Conservation (phyloP, 768 basidiomycete species). For the Mycena kentingensis region DNA sequence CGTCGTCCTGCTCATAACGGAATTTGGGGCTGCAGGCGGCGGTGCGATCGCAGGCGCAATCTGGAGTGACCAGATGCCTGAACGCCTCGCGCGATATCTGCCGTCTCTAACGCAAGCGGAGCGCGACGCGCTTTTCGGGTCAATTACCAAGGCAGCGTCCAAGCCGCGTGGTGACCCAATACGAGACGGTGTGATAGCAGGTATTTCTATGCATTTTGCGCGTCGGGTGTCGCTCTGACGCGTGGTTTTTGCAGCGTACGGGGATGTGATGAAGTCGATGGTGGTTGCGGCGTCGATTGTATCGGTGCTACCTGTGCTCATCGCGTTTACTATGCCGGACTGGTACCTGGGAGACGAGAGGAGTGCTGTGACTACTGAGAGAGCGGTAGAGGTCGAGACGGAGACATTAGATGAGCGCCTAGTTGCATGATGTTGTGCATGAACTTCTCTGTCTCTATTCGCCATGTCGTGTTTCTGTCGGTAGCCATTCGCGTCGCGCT, state of each 20-base stretch:
- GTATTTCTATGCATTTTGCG: slow-evolving; percentile 35
- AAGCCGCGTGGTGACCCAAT: slow-evolving; percentile 56
- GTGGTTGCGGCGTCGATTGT: slow-evolving; percentile 54
- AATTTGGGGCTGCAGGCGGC: slow-evolving; percentile 69
- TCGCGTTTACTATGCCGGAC: slow-evolving; percentile 62
- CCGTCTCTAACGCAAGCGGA: slow-evolving; percentile 47
- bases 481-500: slow-evolving; percentile 64
- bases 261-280: slow-evolving; percentile 59
- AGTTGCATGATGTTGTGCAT: slow-evolving; percentile 10
- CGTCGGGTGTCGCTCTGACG: not conserved
- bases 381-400: not conserved
- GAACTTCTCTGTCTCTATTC: slow-evolving; percentile 47
- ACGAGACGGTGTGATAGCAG: slow-evolving; percentile 63
- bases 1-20: slow-evolving; percentile 65
- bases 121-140: slow-evolving; percentile 53
- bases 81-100: slow-evolving; percentile 54
- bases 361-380: slow-evolving; percentile 54
- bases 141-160: slow-evolving; percentile 51
- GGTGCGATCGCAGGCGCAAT: slow-evolving; percentile 67
- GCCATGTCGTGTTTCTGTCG: slow-evolving; percentile 54
- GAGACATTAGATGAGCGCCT: not conserved
- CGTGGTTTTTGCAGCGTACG: slow-evolving; percentile 40
- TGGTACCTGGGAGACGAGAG: slow-evolving; percentile 71
- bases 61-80: slow-evolving; percentile 70
- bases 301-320: slow-evolving; percentile 58